phyloP scores from a whole-genome alignment of 768 basidiomycete species.

The Trametes meyenii region DNA sequence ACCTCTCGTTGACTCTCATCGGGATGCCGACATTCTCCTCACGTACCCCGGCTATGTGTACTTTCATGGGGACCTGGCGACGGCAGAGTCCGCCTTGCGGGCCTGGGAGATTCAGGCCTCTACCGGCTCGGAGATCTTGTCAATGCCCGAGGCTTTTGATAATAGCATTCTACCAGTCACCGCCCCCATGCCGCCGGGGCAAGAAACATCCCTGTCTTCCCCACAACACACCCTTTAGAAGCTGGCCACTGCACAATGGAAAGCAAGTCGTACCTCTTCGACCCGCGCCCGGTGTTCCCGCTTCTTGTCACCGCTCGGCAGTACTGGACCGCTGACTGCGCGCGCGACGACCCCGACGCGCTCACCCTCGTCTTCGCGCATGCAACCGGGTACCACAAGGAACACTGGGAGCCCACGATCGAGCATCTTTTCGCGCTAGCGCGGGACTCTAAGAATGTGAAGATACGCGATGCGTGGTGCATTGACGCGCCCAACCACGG shows the following conservation, averaged over 20 bases:
- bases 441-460: conserved; percentile 23
- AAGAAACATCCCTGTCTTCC: background rate
- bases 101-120: no score
- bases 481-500: conserved; percentile 61
- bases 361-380: conserved; percentile 55
- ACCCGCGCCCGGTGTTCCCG: conserved; percentile 55
- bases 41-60: no score
- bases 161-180: no score
- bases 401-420: conserved; percentile 60
- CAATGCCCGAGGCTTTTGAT: no score
- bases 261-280: conserved; percentile 43
- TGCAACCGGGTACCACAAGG: conserved; percentile 57
- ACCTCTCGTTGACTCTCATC: no score
- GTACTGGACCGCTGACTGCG: conserved; percentile 38
- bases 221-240: background rate
- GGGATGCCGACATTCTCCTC: no score
- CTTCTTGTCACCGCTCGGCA: conserved; percentile 52
- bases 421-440: conserved; percentile 45
- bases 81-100: no score
- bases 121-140: no score
- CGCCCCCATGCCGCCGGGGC: no score
- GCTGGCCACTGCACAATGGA: background rate
- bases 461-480: conserved; percentile 52
- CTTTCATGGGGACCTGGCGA: no score
- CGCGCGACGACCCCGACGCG: conserved; percentile 28